These are phyloP conservation scores for Atkinsonella hypoxylon DNA, from an alignment of 2,329 filamentous ascomycete species.

Conservation along the genomic window DNA sequence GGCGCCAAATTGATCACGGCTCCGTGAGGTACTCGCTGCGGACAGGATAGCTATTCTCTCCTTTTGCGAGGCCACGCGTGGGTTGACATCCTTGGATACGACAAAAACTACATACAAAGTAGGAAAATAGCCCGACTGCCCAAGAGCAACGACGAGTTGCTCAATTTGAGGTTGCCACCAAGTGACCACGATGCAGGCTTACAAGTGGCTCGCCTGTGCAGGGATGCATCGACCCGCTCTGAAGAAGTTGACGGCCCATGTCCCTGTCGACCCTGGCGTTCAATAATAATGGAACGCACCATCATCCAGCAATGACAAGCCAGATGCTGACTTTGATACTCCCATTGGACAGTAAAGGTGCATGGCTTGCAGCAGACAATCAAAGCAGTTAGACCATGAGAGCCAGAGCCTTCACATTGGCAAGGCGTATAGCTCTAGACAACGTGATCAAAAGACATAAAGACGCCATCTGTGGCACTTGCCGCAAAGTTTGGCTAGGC, in stretches of 20 bases:
- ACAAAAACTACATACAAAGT: neutral
- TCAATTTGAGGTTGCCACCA: neutral
- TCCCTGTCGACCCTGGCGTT: slow-evolving; percentile 34
- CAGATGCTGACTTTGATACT: slow-evolving; percentile 21
- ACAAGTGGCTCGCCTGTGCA: neutral
- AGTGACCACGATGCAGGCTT: neutral
- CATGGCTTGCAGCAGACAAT: neutral
- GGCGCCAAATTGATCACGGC: too few relatives aligned
- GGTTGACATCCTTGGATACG: neutral
- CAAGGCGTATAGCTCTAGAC: neutral
- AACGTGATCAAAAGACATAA: neutral
- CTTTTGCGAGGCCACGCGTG: neutral
- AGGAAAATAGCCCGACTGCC: neutral
- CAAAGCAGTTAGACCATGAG: neutral
- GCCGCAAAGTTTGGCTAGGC: neutral
- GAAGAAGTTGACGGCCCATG: slow-evolving; percentile 24
- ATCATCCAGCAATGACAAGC: slow-evolving; percentile 27
- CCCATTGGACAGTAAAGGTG: slow-evolving; percentile 26
- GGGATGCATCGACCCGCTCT: slow-evolving; percentile 8
- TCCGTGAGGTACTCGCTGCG: neutral
- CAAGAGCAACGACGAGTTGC: neutral
- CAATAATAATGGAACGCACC: slow-evolving; percentile 20
- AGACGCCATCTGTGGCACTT: neutral
- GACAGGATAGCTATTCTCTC: neutral
- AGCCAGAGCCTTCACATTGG: neutral